Evolutionary conservation across 1,139 yeast species (phyloP).

Genomic region (Pichia norvegensis): DNA sequence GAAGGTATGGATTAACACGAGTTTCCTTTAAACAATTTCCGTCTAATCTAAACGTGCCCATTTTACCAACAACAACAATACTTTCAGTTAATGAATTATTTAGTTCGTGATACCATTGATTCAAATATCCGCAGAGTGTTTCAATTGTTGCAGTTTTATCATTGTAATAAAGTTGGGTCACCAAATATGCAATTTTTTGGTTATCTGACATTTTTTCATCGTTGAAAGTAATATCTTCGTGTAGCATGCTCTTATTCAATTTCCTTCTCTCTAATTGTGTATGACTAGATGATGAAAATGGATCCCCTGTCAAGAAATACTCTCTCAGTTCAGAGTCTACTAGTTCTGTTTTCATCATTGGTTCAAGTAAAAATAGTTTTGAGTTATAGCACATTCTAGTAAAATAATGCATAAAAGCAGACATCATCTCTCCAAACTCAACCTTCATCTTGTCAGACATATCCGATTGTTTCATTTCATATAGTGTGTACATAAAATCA

Average conservation of each 20-base stretch:
- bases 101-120: slow-evolving; percentile 13
- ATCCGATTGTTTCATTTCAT: slow-evolving; percentile 33
- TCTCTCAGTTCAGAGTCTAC: slow-evolving; percentile 25
- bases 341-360: slow-evolving; percentile 56
- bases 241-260: slow-evolving; percentile 2
- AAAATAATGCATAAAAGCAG: slow-evolving; percentile 60
- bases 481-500: slow-evolving; percentile 60
- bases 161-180: slow-evolving; percentile 19
- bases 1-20: slow-evolving; percentile 24
- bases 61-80: slow-evolving; percentile 12
- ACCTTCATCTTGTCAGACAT: slow-evolving; percentile 29
- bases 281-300: slow-evolving; percentile 4
- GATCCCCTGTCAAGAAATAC: slow-evolving; percentile 47
- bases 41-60: slow-evolving; percentile 6
- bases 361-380: slow-evolving; percentile 46
- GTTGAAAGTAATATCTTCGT: slow-evolving; percentile 13
- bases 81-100: slow-evolving; percentile 20
- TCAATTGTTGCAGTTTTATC: slow-evolving; percentile 19
- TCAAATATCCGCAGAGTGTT: slow-evolving; percentile 11
- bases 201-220: slow-evolving; percentile 16
- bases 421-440: slow-evolving; percentile 60
- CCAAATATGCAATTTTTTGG: slow-evolving; percentile 21
- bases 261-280: slow-evolving; percentile 6
- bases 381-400: slow-evolving; percentile 42
- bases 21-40: slow-evolving; percentile 5